phyloP scores from a whole-genome alignment of 2,329 filamentous ascomycete species.

The Penicillium expansum region DNA sequence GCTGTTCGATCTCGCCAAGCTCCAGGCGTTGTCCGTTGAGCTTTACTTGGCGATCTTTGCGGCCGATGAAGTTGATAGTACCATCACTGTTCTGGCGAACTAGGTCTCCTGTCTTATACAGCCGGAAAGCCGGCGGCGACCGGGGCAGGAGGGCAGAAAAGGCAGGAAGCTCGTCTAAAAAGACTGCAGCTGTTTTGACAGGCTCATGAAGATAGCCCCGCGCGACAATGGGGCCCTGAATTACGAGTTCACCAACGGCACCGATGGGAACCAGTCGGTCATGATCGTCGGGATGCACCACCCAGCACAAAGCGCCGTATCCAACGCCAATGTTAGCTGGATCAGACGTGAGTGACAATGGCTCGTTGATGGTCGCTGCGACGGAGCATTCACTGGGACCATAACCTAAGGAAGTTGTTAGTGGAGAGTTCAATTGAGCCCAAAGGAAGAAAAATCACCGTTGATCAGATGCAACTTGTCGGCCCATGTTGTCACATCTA shows the following conservation, averaged over 20 bases:
- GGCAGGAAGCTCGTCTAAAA: no score
- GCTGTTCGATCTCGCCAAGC: slow-evolving; percentile 1
- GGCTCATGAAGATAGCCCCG: background rate
- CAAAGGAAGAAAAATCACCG: slow-evolving; percentile 8
- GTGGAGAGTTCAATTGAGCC: background rate
- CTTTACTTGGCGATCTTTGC: background rate
- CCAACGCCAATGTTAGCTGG: background rate
- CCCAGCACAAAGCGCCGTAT: background rate
- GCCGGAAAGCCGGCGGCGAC: no score
- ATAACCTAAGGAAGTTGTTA: background rate
- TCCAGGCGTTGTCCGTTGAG: background rate
- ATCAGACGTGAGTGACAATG: background rate
- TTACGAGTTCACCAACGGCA: background rate
- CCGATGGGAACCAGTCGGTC: background rate
- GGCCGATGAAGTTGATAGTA: background rate
- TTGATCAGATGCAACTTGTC: slow-evolving; percentile 34
- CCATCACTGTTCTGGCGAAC: background rate
- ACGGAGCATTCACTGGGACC: background rate
- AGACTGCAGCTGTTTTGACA: background rate
- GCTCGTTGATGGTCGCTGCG: background rate
- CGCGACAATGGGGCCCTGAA: background rate
- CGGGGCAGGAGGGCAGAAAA: no score
- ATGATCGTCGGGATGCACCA: background rate
- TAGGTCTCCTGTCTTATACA: background rate
- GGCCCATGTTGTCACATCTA: slow-evolving; percentile 19